These are phyloP conservation scores for Rubia peregrina DNA, from an alignment of 305 asterid species.

Conservation along the genomic window DNA sequence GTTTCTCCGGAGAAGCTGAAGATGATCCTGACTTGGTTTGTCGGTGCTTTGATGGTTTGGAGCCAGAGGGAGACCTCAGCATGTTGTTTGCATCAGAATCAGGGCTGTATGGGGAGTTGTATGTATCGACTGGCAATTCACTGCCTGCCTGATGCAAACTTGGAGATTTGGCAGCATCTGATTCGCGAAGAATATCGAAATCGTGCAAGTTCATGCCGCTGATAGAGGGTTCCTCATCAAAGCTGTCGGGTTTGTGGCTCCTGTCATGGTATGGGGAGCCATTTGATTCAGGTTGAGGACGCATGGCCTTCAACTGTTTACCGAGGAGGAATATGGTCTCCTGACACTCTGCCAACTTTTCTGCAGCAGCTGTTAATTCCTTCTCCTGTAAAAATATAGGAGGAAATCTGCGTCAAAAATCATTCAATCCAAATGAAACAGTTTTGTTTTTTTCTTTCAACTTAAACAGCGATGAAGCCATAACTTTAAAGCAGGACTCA, in stretches of 20 bases:
- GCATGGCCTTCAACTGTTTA: constrained; percentile 65
- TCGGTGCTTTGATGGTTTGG: constrained; percentile 49
- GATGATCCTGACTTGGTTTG: constrained; percentile 66
- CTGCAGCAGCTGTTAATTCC: constrained; percentile 82
- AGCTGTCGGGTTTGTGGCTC: constrained; percentile 34
- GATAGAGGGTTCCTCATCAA: constrained; percentile 41
- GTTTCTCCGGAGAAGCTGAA: constrained; percentile 65
- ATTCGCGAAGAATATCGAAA: constrained; percentile 37
- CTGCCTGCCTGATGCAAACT: constrained; percentile 39
- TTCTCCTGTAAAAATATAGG: constrained; percentile 47
- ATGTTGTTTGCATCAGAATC: constrained; percentile 54
- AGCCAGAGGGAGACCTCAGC: constrained; percentile 47
- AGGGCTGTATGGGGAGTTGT: constrained; percentile 41
- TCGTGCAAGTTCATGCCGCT: constrained; percentile 48
- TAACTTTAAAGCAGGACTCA: not conserved
- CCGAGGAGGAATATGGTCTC: constrained; percentile 88
- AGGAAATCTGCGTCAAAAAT: not conserved
- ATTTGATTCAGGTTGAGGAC: constrained; percentile 50
- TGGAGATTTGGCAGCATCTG: constrained; percentile 33
- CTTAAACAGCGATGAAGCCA: not conserved
- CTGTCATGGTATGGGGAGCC: constrained; percentile 35
- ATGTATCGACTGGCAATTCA: constrained; percentile 50
- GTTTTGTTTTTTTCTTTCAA: not conserved
- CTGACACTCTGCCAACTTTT: constrained; percentile 89
- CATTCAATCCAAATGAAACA: not conserved